These are phyloP conservation scores for Hyaloscypha variabilis DNA, from an alignment of 495 filamentous ascomycete genomes.

Conservation along the genomic window DNA sequence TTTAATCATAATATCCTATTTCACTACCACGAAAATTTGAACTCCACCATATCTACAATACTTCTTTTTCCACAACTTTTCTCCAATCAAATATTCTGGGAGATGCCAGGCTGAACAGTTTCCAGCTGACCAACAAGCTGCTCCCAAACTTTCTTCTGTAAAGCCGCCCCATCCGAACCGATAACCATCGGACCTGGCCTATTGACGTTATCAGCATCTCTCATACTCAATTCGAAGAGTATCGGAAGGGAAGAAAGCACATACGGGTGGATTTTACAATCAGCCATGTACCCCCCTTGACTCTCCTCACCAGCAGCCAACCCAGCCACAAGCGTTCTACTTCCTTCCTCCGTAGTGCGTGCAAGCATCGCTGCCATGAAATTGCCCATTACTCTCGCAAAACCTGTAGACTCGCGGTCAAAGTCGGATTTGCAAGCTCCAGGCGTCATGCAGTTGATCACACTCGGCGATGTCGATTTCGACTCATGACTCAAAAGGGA, in stretches of 20 bases:
- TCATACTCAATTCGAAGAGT: not conserved
- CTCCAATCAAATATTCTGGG: too few species aligned
- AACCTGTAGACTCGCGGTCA: conserved; percentile 3
- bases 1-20: too few species aligned
- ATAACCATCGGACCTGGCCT: not conserved
- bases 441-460: conserved; percentile 18
- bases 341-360: conserved; percentile 16
- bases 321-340: conserved; percentile 14
- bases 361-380: conserved; percentile 6
- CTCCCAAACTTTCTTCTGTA: conserved; percentile 20
- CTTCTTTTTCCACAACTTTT: too few species aligned
- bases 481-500: not conserved
- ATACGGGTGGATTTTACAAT: conserved; percentile 12
- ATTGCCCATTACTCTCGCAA: not conserved
- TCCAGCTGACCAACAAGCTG: conserved; percentile 13
- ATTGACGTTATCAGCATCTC: not conserved
- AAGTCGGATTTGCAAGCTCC: conserved; percentile 17
- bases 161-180: not conserved
- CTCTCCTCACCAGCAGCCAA: conserved; percentile 11
- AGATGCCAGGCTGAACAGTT: conserved; percentile 20
- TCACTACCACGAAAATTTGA: too few species aligned
- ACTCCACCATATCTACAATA: too few species aligned
- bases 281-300: conserved; percentile 13
- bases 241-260: not conserved
- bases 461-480: conserved; percentile 1